phyloP scores from a whole-genome alignment of 2,329 filamentous ascomycete species.

The Penicillium sp. region DNA sequence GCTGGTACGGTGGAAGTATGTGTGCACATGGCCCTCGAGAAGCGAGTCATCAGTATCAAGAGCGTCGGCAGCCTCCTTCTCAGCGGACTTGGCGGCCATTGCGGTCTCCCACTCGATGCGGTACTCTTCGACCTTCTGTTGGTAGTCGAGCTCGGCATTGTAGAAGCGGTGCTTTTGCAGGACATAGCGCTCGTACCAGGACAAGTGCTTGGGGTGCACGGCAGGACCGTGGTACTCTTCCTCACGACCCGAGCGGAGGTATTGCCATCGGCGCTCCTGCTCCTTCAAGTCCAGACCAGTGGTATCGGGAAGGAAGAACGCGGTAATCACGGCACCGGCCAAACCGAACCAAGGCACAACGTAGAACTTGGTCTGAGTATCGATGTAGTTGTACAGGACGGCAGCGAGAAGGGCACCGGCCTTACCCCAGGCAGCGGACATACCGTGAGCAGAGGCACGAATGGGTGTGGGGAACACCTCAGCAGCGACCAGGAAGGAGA shows the following conservation, averaged over 20 bases:
- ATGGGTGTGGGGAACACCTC: conserved; percentile 96
- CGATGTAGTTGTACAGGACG: conserved; percentile 93
- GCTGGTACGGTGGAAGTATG: conserved; percentile 55
- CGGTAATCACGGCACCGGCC: conserved; percentile 77
- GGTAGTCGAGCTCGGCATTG: conserved; percentile 76
- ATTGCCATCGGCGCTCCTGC: conserved; percentile 90
- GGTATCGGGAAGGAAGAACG: conserved; percentile 88
- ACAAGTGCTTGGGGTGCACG: conserved; percentile 84
- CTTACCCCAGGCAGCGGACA: conserved; percentile 90
- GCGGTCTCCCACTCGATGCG: conserved; percentile 55
- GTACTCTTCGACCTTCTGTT: conserved; percentile 82
- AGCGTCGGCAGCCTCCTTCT: conserved; percentile 43
- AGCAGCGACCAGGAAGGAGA: conserved; percentile 93
- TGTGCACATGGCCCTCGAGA: conserved; percentile 50
- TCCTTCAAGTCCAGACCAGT: conserved; percentile 96
- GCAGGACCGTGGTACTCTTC: conserved; percentile 90
- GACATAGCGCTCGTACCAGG: conserved; percentile 74
- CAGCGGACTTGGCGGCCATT: conserved; percentile 49
- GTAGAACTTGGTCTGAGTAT: conserved; percentile 78
- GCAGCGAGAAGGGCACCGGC: conserved; percentile 81
- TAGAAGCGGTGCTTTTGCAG: conserved; percentile 77
- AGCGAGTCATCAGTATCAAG: conserved; percentile 47
- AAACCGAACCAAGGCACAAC: conserved; percentile 96
- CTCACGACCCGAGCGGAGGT: conserved; percentile 73
- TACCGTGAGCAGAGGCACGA: conserved; percentile 88